A percentile compares a stretch with the other conserved stretches of the same genome.
These are phyloP conservation scores for Lathyrus oleraceus DNA, from an alignment of 306 rosid genomes.

Conservation along the genomic window DNA sequence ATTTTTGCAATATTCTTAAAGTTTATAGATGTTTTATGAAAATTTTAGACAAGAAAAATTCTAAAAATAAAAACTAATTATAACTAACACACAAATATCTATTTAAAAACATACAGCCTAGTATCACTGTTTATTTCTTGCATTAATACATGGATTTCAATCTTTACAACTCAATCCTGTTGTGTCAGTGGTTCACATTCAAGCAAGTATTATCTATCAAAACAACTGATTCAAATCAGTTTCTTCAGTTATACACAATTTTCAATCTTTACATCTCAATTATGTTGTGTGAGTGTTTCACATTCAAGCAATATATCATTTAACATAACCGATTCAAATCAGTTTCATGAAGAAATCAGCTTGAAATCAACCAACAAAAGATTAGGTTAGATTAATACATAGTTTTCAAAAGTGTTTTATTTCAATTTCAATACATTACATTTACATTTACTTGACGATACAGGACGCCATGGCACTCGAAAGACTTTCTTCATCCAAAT, in stretches of 20 bases:
- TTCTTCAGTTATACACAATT: background rate
- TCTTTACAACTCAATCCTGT: background rate
- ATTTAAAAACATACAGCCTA: no score
- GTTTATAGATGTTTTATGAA: no score
- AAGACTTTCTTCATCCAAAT: slow-evolving; percentile 36
- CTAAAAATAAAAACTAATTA: background rate
- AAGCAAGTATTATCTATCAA: background rate
- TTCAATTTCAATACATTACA: slow-evolving; percentile 29
- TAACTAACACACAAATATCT: background rate
- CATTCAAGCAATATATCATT: slow-evolving; percentile 6
- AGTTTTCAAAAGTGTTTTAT: slow-evolving; percentile 29
- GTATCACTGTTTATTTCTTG: background rate
- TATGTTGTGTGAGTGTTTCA: slow-evolving; percentile 5
- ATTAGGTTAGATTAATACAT: slow-evolving; percentile 23
- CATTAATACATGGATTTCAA: background rate
- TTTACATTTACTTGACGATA: slow-evolving; percentile 25
- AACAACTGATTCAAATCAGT: slow-evolving; percentile 3
- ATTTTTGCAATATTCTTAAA: no score
- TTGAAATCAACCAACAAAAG: slow-evolving; percentile 22
- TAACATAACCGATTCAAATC: slow-evolving; percentile 14
- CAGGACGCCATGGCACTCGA: background rate
- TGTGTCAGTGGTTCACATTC: slow-evolving; percentile 25
- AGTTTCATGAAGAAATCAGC: slow-evolving; percentile 21
- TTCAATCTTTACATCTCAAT: slow-evolving; percentile 13
- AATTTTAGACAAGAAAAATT: background rate